Base-by-base conservation (phyloP, 805 yeast species). In the Candida boidinii region DNA sequence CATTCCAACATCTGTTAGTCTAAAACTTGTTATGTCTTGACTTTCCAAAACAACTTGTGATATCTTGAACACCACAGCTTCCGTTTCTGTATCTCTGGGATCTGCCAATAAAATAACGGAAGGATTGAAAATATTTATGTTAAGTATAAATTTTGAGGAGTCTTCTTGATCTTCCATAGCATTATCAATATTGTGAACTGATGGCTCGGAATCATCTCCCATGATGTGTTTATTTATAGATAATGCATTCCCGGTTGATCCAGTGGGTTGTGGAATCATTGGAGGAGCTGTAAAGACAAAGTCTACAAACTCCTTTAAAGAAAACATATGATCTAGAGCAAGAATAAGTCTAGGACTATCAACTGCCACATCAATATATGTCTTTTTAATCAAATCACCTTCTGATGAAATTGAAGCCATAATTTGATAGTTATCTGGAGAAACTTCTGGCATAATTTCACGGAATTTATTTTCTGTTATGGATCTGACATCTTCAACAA, bases 61-160 rank as follows among this genome's bases (percentile, higher is more conserved):
- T 11, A 87, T 75, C 47, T 84, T 83, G 60, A 92, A 80, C 2
- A 90, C 96, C 39, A 90, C 70, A 0, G 97, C 97, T 46, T 88
- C 95, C 0, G 95, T 74, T 39, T 76, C 68, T 2, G 56, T 51
- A 7, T 67, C 62, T 1, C 79, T 67, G 0, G 95, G 84, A 51
- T 90, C 83, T 0, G 95, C 95, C 27, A 92, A 57, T 20, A 92
- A 57, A 14, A 85, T 74, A 14, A 90, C 64, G 0, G 94, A 84
- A 1, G 90, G 77, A 35, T 85, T 79, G 5, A 77, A 75, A 26
- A 92, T 57, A 46, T 83, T 86, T 23, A 90, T 49, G 1, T 83
- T 68, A 39, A 69, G 72, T 0, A 76, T 77, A 17, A 74, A 29
- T 35, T 41, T 7, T 38, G 51, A 4, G n/a, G n/a, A n/a, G n/a